phyloP scores from a whole-genome alignment of 306 rosid species.

The Fragaria iinumae region DNA sequence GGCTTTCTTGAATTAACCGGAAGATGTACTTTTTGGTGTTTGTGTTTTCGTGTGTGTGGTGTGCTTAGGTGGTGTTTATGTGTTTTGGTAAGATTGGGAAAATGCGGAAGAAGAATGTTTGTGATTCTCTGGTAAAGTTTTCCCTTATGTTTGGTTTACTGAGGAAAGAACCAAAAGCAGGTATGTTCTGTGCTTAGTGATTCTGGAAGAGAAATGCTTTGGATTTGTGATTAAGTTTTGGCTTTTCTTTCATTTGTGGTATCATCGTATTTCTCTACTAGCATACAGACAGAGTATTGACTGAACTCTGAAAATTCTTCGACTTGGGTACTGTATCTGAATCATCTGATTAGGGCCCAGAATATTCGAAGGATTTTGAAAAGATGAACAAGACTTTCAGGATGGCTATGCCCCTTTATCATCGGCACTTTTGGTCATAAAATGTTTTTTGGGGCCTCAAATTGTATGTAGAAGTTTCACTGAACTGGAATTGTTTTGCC shows the following conservation, averaged over 20 bases:
- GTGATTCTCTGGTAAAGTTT: neutral
- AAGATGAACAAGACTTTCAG: neutral
- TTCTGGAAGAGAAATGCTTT: neutral
- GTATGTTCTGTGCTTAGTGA: neutral
- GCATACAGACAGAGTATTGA: neutral
- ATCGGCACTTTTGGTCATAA: neutral
- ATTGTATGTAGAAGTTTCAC: neutral
- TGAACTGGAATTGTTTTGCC: neutral
- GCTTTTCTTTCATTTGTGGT: neutral
- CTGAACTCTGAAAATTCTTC: neutral
- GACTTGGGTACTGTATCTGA: neutral
- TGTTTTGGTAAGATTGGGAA: neutral
- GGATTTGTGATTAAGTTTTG: neutral
- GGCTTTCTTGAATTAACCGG: neutral
- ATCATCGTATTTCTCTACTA: neutral
- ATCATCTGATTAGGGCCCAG: neutral
- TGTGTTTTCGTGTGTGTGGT: neutral
- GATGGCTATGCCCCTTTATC: neutral
- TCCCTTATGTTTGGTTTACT: neutral
- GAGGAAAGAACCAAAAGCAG: neutral
- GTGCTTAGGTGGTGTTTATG: neutral
- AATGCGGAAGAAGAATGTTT: neutral
- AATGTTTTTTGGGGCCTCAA: neutral
- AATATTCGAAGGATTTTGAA: neutral
- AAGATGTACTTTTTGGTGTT: neutral